These are phyloP conservation scores for Fusarium palustre DNA, from an alignment of 2,329 filamentous ascomycete species.

Conservation along the genomic window DNA sequence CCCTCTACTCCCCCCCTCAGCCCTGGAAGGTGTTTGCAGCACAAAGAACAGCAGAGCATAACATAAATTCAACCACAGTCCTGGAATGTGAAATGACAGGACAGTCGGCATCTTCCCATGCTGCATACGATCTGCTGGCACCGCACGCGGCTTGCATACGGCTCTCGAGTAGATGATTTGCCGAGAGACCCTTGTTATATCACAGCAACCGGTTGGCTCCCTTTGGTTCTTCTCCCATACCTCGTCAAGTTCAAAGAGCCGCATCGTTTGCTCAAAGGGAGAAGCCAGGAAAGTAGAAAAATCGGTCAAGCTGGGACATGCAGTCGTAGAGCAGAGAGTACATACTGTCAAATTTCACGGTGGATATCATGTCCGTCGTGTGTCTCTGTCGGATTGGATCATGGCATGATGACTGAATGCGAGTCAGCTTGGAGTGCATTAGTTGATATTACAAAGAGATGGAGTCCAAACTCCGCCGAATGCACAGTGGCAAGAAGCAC, in stretches of 20 bases:
- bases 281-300: conserved; percentile 14
- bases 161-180: conserved; percentile 31
- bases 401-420: conserved; percentile 22
- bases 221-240: not conserved
- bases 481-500: conserved; percentile 4
- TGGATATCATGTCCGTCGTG: conserved; percentile 17
- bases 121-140: conserved; percentile 40
- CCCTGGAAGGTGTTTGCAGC: conserved; percentile 14
- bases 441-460: conserved; percentile 9
- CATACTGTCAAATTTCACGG: conserved; percentile 24
- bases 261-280: conserved; percentile 7
- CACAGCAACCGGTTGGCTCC: conserved; percentile 8
- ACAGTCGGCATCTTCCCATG: conserved; percentile 15
- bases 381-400: conserved; percentile 36
- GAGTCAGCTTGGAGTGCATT: conserved; percentile 33
- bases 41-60: not conserved
- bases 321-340: not conserved
- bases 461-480: conserved; percentile 14
- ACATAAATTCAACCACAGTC: conserved; percentile 23
- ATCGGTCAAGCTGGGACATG: conserved; percentile 14
- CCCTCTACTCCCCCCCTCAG: conserved; percentile 20
- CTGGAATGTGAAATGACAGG: conserved; percentile 28
- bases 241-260: conserved; percentile 23
- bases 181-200: conserved; percentile 31
- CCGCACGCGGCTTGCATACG: conserved; percentile 41